These are phyloP conservation scores for Ostreobium quekettii DNA, from an alignment of 139 green algal genomes.

Conservation along the genomic window DNA sequence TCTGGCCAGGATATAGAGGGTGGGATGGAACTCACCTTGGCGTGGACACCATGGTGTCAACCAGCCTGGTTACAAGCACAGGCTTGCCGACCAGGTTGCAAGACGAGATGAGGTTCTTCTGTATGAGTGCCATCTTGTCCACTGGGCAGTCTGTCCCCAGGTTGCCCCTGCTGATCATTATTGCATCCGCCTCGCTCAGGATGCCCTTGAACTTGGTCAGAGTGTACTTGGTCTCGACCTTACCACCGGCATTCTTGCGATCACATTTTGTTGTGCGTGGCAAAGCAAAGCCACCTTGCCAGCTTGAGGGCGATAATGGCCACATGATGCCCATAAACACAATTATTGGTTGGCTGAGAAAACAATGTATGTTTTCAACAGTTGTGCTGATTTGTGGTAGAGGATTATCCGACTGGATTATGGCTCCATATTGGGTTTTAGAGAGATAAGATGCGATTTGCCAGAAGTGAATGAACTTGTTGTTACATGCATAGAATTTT, in stretches of 20 bases:
- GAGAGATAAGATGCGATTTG: too few species aligned
- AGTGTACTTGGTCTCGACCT: slow-evolving; percentile 49
- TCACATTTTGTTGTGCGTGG: neutral
- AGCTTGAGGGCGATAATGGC: neutral
- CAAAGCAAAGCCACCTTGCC: neutral
- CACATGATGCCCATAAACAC: neutral
- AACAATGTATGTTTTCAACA: neutral
- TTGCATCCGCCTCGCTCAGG: slow-evolving; percentile 61
- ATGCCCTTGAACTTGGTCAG: slow-evolving; percentile 70
- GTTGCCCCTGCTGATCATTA: slow-evolving; percentile 84
- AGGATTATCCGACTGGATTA: too few species aligned
- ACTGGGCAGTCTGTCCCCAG: slow-evolving; percentile 75
- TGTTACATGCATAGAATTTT: too few species aligned
- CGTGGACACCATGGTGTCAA: slow-evolving; percentile 80
- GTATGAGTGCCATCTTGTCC: slow-evolving; percentile 85
- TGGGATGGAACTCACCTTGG: too few species aligned
- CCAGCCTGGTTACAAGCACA: slow-evolving; percentile 73
- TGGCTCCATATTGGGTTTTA: too few species aligned
- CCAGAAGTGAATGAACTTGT: too few species aligned
- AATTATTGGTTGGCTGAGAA: neutral
- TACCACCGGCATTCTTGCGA: neutral
- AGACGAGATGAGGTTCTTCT: slow-evolving; percentile 21
- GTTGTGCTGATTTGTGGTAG: too few species aligned
- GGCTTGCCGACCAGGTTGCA: slow-evolving; percentile 87
- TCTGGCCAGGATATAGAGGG: too few species aligned